Evolutionary conservation across 768 basidiomycete genomes (phyloP).

Genomic region (Suillus placidus): DNA sequence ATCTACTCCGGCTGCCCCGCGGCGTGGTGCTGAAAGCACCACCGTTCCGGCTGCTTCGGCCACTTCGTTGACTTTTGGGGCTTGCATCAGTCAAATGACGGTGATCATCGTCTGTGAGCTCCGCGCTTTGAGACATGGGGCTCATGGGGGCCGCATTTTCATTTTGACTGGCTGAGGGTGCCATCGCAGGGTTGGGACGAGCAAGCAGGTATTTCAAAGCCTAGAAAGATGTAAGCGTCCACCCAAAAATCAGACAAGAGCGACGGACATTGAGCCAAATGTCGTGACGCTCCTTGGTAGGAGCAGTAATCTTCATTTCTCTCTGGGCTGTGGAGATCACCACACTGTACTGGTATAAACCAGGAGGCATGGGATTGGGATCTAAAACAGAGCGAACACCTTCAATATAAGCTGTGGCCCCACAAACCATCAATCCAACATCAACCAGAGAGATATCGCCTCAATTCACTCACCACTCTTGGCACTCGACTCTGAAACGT

Average conservation of each 20-base stretch:
- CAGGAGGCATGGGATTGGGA: conserved; percentile 94
- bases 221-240: conserved; percentile 42
- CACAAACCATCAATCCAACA: conserved; percentile 10
- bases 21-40: conserved; percentile 78
- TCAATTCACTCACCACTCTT: conserved; percentile 82
- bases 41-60: conserved; percentile 56
- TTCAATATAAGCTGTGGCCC: conserved; percentile 81
- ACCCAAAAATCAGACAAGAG: conserved; percentile 13
- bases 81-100: conserved; percentile 53
- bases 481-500: conserved; percentile 88
- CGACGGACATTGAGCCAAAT: conserved; percentile 88
- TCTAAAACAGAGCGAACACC: conserved; percentile 91
- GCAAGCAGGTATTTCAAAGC: conserved; percentile 89
- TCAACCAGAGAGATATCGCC: conserved; percentile 11
- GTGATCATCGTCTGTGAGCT: conserved; percentile 55
- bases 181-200: conserved; percentile 53
- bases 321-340: conserved; percentile 90
- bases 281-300: conserved; percentile 93
- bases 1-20: conserved; percentile 75
- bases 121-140: conserved; percentile 47
- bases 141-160: conserved; percentile 45
- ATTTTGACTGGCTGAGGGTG: conserved; percentile 29
- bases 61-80: conserved; percentile 76
- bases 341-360: conserved; percentile 89
- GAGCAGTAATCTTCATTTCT: conserved; percentile 99